phyloP scores from a whole-genome alignment of 495 filamentous ascomycete genomes.

The Entonaema liquescens region DNA sequence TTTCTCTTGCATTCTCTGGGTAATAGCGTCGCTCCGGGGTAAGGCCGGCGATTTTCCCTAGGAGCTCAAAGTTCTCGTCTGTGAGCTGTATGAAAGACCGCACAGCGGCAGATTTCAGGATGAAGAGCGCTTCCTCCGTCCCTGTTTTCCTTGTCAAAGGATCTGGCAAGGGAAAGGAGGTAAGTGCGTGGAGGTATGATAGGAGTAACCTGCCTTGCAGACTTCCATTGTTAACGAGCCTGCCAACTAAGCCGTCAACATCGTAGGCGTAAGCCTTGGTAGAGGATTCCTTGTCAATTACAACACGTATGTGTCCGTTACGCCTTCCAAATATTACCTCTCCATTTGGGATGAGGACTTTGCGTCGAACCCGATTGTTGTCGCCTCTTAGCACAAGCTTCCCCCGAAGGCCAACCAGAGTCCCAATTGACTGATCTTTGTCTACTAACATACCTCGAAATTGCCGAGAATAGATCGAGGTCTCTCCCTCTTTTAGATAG shows the following conservation, averaged over 20 bases:
- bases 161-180: slow-evolving; percentile 67
- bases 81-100: slow-evolving; percentile 60
- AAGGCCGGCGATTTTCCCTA: slow-evolving; percentile 58
- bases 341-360: slow-evolving; percentile 63
- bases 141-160: slow-evolving; percentile 65
- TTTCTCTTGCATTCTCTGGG: slow-evolving; percentile 29
- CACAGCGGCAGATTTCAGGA: slow-evolving; percentile 59
- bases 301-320: slow-evolving; percentile 55
- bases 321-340: slow-evolving; percentile 31
- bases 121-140: slow-evolving; percentile 66
- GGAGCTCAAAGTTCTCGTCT: slow-evolving; percentile 49
- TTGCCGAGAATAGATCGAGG: slow-evolving; percentile 57
- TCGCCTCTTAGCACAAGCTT: slow-evolving; percentile 60
- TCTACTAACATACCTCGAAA: slow-evolving; percentile 66
- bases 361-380: slow-evolving; percentile 37
- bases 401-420: slow-evolving; percentile 62
- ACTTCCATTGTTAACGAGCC: slow-evolving; percentile 60
- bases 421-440: slow-evolving; percentile 57
- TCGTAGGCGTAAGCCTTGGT: slow-evolving; percentile 50
- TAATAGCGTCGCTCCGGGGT: slow-evolving; percentile 57
- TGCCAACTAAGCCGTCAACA: slow-evolving; percentile 60
- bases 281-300: slow-evolving; percentile 36
- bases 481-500: slow-evolving; percentile 43
- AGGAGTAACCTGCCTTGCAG: slow-evolving; percentile 63
- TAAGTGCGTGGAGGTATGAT: slow-evolving; percentile 69